These are phyloP conservation scores for Pseudogymnoascus sp. DNA, from an alignment of 2,329 filamentous ascomycete genomes.

Conservation along the genomic window DNA sequence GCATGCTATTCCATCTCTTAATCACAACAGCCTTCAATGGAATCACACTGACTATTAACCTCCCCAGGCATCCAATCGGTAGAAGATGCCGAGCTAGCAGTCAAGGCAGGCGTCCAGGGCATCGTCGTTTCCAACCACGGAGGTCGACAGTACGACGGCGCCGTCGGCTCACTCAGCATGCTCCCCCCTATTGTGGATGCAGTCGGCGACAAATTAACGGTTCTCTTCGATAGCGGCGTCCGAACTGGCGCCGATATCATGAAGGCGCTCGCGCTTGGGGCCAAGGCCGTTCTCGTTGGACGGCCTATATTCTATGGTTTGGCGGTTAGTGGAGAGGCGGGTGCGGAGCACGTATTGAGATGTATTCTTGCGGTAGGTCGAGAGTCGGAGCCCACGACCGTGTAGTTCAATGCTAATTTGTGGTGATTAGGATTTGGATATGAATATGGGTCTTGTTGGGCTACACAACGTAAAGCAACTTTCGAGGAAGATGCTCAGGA, in stretches of 20 bases:
- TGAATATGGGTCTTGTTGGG: not conserved
- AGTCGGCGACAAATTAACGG: constrained; percentile 30
- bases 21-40: constrained; percentile 49
- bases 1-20: not conserved
- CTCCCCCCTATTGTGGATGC: constrained; percentile 48
- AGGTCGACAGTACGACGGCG: constrained; percentile 54
- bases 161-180: constrained; percentile 51
- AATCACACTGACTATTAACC: constrained; percentile 53
- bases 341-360: constrained; percentile 56
- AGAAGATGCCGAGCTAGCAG: constrained; percentile 54
- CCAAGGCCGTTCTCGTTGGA: constrained; percentile 56
- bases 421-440: not conserved
- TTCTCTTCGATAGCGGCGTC: constrained; percentile 56
- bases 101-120: constrained; percentile 49
- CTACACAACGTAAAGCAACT: not conserved
- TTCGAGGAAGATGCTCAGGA: not conserved
- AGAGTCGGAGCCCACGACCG: not conserved
- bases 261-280: constrained; percentile 55
- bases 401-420: not conserved
- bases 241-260: constrained; percentile 50
- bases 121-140: constrained; percentile 55
- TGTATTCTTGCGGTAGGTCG: constrained; percentile 43
- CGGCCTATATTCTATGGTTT: constrained; percentile 54
- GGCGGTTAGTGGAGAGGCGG: constrained; percentile 52
- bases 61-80: constrained; percentile 51